Evolutionary conservation across 352 stramenopile genomes (phyloP), one percentile per base, ranked within the genome.

Genomic region (Globisporangium cederbergense): DNA sequence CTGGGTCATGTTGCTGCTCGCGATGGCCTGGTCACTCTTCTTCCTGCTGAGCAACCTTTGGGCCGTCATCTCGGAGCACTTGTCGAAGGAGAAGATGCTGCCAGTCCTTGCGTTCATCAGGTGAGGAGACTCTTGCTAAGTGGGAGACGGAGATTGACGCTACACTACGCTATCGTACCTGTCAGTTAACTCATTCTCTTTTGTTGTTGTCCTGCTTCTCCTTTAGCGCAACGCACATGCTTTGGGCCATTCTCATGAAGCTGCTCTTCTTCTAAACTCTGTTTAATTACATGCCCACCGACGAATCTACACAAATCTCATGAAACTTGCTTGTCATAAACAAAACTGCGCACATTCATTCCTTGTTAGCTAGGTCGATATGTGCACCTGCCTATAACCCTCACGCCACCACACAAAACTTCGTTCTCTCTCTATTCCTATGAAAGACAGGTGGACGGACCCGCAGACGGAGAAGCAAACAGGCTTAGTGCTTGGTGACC

Each of bases 41-140:
- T 96, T 96, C 58, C 64, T 96, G 46, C 52, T 96, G 20, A 87
- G 66, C 60, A 96, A 94, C 70, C 61, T 96, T 28, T 93, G 83
- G 80, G 64, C 74, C 57, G 70, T 88, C 46, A 91, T 93, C 42
- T 78, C 80, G 18, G 83, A 93, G 55, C 83, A 92, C 60, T 57
- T 92, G 55, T 85, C 85, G 36, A 93, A 96, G 65, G 87, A 96
- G 58, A 96, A 96, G 62, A 91, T 94, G 81, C 68, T 96, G 16
- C 86, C 87, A 20, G 67, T 96, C 50, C 71, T 96, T 10, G 81
- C 81, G 25, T 76, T 96, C 55, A 90, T 96, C 64, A 86, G 83
- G 87, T 95, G 74, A 49, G 16, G 7, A 38, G 2, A 8, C 32
- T 36, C 32, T 36, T 36, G 32, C 25, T 28, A 28, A 28, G 25